phyloP scores from a whole-genome alignment of 2,329 filamentous ascomycete species.

The Ascocoryne sarcoides region DNA sequence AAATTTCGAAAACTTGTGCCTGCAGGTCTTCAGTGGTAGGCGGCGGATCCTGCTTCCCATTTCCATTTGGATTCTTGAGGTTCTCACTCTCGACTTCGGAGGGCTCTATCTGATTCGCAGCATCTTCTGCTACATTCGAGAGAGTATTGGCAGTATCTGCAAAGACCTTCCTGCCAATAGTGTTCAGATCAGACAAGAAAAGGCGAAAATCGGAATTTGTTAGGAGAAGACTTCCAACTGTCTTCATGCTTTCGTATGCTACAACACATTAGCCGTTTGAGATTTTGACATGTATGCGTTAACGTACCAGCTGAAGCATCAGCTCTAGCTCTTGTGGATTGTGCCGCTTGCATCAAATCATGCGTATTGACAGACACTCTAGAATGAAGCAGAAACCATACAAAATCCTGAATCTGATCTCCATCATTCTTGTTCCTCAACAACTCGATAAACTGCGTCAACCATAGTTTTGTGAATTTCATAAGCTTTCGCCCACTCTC shows the following conservation, averaged over 20 bases:
- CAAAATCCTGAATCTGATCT: constrained; percentile 85
- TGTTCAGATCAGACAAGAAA: constrained; percentile 72
- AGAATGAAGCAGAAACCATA: constrained; percentile 78
- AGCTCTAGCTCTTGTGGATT: constrained; percentile 55
- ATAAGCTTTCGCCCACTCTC: constrained; percentile 66
- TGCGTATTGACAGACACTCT: constrained; percentile 58
- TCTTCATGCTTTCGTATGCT: constrained; percentile 77
- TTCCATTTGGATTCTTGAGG: constrained; percentile 39
- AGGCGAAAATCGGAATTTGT: constrained; percentile 86
- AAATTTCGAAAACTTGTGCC: constrained; percentile 45
- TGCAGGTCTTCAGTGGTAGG: constrained; percentile 57
- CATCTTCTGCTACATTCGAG: constrained; percentile 65
- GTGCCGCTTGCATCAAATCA: constrained; percentile 52
- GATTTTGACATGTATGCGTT: neutral
- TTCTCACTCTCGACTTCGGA: constrained; percentile 49
- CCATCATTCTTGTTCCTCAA: constrained; percentile 71
- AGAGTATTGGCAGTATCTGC: constrained; percentile 76
- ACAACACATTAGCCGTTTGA: constrained; percentile 17
- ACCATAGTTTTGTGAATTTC: constrained; percentile 62
- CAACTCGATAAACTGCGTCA: constrained; percentile 74
- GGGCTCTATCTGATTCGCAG: constrained; percentile 65
- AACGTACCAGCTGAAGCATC: constrained; percentile 60
- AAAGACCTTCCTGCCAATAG: constrained; percentile 75
- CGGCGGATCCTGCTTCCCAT: constrained; percentile 32
- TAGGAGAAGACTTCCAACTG: constrained; percentile 73